phyloP scores from a whole-genome alignment of 139 green algal species.

The Chlamydomonas applanata region DNA sequence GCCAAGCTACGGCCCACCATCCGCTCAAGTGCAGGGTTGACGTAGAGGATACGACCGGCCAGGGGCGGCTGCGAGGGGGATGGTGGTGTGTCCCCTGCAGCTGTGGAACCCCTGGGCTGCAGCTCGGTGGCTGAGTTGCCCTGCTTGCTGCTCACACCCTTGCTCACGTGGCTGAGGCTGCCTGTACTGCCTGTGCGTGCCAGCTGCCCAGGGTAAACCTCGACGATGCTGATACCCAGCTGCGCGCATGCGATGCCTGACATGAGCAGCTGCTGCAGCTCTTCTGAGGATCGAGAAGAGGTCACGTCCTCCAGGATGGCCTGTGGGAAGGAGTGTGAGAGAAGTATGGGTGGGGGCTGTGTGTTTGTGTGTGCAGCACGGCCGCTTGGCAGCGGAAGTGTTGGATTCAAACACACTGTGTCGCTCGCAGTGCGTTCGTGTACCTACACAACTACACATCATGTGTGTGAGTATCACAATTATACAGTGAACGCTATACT shows the following conservation, averaged over 20 bases:
- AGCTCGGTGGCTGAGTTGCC: neutral
- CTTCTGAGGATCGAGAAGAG: too few species aligned
- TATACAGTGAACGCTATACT: too few species aligned
- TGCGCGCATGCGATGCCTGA: slow-evolving; percentile 5
- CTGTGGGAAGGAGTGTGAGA: too few species aligned
- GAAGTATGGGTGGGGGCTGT: too few species aligned
- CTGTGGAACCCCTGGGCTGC: neutral
- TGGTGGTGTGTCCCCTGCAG: neutral
- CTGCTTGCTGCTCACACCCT: neutral
- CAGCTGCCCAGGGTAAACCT: slow-evolving; percentile 1
- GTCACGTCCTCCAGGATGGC: too few species aligned
- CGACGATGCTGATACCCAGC: slow-evolving; percentile 7
- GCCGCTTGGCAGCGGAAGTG: too few species aligned
- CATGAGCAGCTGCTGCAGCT: slow-evolving; percentile 8
- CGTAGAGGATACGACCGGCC: neutral
- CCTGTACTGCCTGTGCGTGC: neutral
- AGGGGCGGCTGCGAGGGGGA: neutral
- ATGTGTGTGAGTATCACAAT: too few species aligned
- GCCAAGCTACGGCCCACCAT: neutral
- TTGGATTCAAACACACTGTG: too few species aligned
- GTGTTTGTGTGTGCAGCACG: too few species aligned
- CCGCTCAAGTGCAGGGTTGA: slow-evolving; percentile 1
- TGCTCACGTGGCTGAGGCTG: neutral
- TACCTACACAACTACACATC: too few species aligned
- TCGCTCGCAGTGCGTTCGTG: too few species aligned